Conservation (phyloP, 2,329 filamentous ascomycete species). For the Nigrospora osmanthi region DNA sequence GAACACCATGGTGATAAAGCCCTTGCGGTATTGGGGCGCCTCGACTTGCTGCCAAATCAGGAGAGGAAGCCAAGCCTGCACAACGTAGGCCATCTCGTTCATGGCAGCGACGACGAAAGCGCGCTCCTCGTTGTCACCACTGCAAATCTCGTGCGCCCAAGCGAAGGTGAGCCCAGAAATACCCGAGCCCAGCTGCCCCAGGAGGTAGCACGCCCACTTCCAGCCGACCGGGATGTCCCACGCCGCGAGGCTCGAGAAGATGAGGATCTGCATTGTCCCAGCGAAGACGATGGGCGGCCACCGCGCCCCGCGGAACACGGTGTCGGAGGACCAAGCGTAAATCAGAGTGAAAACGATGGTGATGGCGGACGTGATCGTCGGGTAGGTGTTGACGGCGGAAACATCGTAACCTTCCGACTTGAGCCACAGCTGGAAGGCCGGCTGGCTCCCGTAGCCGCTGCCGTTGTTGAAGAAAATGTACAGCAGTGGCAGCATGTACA, state of each 20-base stretch:
- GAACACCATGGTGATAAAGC: conserved; percentile 46
- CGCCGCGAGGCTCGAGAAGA: conserved; percentile 28
- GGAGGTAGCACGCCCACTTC: conserved; percentile 57
- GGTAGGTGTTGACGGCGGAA: conserved; percentile 30
- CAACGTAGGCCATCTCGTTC: conserved; percentile 62
- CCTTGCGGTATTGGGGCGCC: conserved; percentile 51
- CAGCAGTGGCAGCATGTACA: conserved; percentile 47
- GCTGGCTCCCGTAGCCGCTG: conserved; percentile 34
- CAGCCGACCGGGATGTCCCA: conserved; percentile 41
- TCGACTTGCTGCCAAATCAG: conserved; percentile 59
- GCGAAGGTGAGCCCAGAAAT: conserved; percentile 37
- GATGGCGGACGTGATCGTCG: conserved; percentile 50
- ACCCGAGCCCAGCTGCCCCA: conserved; percentile 41
- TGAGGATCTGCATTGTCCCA: conserved; percentile 31
- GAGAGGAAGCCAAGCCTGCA: conserved; percentile 62
- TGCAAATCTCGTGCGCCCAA: conserved; percentile 42
- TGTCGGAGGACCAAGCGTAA: conserved; percentile 34
- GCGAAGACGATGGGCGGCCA: conserved; percentile 58
- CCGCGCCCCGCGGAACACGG: conserved; percentile 44
- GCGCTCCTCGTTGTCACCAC: conserved; percentile 52
- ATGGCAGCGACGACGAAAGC: conserved; percentile 58
- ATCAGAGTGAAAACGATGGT: conserved; percentile 48
- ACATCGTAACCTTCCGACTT: conserved; percentile 33
- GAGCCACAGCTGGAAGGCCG: conserved; percentile 45
- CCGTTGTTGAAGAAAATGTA: conserved; percentile 62